Base-by-base conservation (phyloP, 2,329 filamentous ascomycete genomes). In the Tolypocladium tropicale region DNA sequence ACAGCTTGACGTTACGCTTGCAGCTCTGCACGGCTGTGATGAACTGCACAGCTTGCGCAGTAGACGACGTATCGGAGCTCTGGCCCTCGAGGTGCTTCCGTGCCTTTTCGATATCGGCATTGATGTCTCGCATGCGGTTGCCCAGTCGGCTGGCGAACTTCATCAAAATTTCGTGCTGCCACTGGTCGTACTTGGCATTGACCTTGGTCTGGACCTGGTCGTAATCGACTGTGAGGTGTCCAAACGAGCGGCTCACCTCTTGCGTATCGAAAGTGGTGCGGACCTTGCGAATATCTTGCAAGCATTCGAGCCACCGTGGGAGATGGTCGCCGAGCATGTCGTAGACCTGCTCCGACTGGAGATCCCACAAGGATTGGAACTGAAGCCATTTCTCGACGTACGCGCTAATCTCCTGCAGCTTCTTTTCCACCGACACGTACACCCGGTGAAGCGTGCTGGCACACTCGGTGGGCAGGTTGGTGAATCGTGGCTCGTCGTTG, bases 341-440 rank as follows among this genome's bases (percentile, higher is more conserved):
- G 66, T 96, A 96, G 1, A 99, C 91, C 63, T 96, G 90, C 61
- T 96, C 93, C 3, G 93, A 90, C 69, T 96, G 93, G 56, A 99
- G 79, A 75, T 99, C 94, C 94, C 94, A 99, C 0, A 99, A 80
- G 7, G 93, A 97, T 72, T 99, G 94, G 73, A 97, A 99, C 65
- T 96, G 94, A 50, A 99, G 79, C 94, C 94, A 99, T 72, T 97
- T 95, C 68, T 96, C 91, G 11, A 99, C 90, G 63, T 99, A 99
- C 4, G 79, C 78, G 39, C 88, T 83, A 34, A 97, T 90, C 48
- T 88, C 85, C 18, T 80, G 78, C 5, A 99, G 75, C 72, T 94
- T 95, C 61, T 83, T 83, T 71, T 97, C 92, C 11, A 99, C 82
- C 0, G 87, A 85, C 36, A 80, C 80, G 68, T 97, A 96, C 1